Evolutionary conservation across 192 early-diverging fungal genomes (phyloP).

Genomic region (Umbelopsis isabellina): DNA sequence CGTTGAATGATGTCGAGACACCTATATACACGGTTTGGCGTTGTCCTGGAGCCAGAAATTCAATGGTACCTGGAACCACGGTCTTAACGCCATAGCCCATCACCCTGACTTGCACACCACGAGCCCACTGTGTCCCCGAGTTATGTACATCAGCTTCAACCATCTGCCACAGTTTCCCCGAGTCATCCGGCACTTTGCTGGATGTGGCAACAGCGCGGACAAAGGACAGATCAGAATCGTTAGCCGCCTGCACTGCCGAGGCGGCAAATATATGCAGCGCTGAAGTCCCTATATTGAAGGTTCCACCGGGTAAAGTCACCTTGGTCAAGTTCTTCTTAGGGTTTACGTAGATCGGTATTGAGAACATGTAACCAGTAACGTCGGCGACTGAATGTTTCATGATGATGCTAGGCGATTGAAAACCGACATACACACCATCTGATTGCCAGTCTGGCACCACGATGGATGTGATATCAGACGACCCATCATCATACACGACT

Average conservation of each 20-base stretch:
- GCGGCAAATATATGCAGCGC: slow-evolving; percentile 29
- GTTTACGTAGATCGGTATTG: slow-evolving; percentile 15
- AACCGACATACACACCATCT: neutral
- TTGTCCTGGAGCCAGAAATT: slow-evolving; percentile 12
- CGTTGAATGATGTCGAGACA: neutral
- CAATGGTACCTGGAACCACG: neutral
- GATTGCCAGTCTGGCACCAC: slow-evolving; percentile 32
- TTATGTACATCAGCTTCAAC: neutral
- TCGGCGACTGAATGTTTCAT: neutral
- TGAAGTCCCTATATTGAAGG: neutral
- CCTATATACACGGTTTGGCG: neutral
- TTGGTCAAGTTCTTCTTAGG: slow-evolving; percentile 23
- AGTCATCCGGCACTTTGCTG: slow-evolving; percentile 14
- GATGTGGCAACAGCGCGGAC: neutral
- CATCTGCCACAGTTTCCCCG: slow-evolving; percentile 2
- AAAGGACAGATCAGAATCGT: neutral
- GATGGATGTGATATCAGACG: slow-evolving; percentile 1
- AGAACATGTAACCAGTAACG: slow-evolving; percentile 3
- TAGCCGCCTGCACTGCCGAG: neutral
- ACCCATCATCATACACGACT: slow-evolving; percentile 25
- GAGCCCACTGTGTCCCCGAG: neutral
- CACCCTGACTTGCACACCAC: neutral
- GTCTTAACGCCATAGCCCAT: neutral
- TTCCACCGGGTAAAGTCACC: slow-evolving; percentile 12
- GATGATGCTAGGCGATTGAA: slow-evolving; percentile 8